These are phyloP conservation scores for Butyriboletus loyo DNA, from an alignment of 768 basidiomycete species.

Conservation along the genomic window DNA sequence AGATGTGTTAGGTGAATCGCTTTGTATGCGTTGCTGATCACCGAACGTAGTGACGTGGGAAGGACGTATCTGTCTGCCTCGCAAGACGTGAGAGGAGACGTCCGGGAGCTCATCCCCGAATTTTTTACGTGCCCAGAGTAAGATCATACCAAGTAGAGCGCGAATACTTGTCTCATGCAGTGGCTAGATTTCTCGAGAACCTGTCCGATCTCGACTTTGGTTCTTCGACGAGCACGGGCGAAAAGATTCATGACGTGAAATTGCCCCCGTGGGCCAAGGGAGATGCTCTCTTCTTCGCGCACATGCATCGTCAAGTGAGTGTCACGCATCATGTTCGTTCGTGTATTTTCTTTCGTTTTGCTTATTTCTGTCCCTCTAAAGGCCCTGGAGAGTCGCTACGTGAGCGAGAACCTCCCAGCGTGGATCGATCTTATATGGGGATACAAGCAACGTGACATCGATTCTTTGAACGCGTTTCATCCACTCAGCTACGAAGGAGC, in stretches of 20 bases:
- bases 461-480: constrained; percentile 83
- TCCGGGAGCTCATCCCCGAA: constrained; percentile 89
- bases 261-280: constrained; percentile 87
- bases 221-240: constrained; percentile 64
- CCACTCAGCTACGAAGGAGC: constrained; percentile 92
- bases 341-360: background rate
- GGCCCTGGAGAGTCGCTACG: constrained; percentile 87
- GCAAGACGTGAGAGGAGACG: constrained; percentile 83
- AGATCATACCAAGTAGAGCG: background rate
- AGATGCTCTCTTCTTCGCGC: constrained; percentile 81
- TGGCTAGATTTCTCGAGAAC: constrained; percentile 78
- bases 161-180: background rate
- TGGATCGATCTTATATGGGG: constrained; percentile 98
- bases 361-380: constrained; percentile 24
- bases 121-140: constrained; percentile 84
- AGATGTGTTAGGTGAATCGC: no score
- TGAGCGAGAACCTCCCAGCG: constrained; percentile 75
- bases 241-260: constrained; percentile 83
- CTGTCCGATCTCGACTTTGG: constrained; percentile 78
- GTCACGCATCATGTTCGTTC: background rate
- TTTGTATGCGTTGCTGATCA: constrained; percentile 5
- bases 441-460: constrained; percentile 74
- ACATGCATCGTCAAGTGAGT: constrained; percentile 69
- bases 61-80: constrained; percentile 84
- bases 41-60: constrained; percentile 58